These are phyloP conservation scores for Cucurbitaria berberidis DNA, from an alignment of 2,329 filamentous ascomycete genomes.

Conservation along the genomic window DNA sequence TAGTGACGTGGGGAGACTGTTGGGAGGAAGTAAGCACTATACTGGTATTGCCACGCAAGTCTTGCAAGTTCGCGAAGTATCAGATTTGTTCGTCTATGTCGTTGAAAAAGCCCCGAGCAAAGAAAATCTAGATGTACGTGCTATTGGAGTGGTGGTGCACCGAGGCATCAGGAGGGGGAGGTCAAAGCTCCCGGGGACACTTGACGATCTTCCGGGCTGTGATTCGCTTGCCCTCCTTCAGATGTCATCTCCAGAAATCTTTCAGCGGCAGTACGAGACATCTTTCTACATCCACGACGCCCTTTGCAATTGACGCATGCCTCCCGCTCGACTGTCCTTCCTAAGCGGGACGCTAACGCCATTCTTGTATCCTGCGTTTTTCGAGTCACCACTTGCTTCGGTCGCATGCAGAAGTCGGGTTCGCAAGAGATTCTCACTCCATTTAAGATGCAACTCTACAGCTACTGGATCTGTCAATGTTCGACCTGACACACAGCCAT, in stretches of 20 bases:
- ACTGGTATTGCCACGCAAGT: not conserved
- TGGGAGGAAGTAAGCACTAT: not conserved
- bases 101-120: not conserved
- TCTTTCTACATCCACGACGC: slow-evolving; percentile 2
- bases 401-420: slow-evolving; percentile 25
- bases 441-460: slow-evolving; percentile 40
- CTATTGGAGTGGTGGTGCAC: not conserved
- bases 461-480: slow-evolving; percentile 12
- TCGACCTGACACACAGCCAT: slow-evolving; percentile 20
- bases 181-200: not conserved
- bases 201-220: not conserved
- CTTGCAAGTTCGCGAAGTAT: not conserved
- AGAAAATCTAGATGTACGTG: not conserved
- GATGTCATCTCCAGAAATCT: not conserved
- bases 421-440: slow-evolving; percentile 16
- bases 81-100: not conserved
- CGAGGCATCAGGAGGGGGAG: not conserved
- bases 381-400: slow-evolving; percentile 29
- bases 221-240: not conserved
- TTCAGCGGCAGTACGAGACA: not conserved
- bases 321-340: slow-evolving; percentile 34
- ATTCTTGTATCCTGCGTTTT: slow-evolving; percentile 55
- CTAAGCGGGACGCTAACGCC: slow-evolving; percentile 50
- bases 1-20: slow-evolving; percentile 2
- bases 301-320: slow-evolving; percentile 31